Conservation (phyloP, 495 filamentous ascomycete genomes). For the Aspergillus heteromorphus region DNA sequence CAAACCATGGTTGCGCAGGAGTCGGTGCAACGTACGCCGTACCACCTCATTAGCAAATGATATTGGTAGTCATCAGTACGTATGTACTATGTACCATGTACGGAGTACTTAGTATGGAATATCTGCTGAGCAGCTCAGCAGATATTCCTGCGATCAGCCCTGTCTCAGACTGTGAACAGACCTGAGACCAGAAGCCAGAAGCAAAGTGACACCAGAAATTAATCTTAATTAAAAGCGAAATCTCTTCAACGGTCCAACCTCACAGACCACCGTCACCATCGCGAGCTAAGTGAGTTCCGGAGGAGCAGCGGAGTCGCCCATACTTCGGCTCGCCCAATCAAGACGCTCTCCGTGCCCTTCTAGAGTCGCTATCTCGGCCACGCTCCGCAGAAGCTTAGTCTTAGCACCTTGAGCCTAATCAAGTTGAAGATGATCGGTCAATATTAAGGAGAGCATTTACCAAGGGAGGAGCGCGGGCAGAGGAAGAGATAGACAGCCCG, state of each 20-base stretch:
- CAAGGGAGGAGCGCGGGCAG: background rate
- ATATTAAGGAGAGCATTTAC: background rate
- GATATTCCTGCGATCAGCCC: too few species aligned
- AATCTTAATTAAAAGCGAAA: background rate
- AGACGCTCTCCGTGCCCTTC: background rate
- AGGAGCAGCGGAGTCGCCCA: background rate
- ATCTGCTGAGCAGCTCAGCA: too few species aligned
- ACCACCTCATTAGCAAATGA: too few species aligned
- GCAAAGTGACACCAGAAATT: too few species aligned
- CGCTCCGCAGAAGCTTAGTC: conserved; percentile 1
- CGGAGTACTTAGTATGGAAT: too few species aligned
- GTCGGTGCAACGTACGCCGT: too few species aligned
- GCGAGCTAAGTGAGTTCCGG: background rate
- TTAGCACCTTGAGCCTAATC: conserved; percentile 1
- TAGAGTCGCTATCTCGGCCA: background rate
- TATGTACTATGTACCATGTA: too few species aligned
- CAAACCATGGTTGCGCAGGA: too few species aligned
- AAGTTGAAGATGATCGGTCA: background rate
- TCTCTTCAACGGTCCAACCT: background rate
- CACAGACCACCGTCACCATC: background rate
- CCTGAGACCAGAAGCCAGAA: too few species aligned
- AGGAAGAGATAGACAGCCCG: background rate
- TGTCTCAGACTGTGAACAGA: too few species aligned
- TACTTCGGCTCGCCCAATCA: background rate
- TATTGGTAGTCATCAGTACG: too few species aligned